phyloP scores from a whole-genome alignment of 2,329 filamentous ascomycete species.

The Phaeosphaeriaceae sp. region DNA sequence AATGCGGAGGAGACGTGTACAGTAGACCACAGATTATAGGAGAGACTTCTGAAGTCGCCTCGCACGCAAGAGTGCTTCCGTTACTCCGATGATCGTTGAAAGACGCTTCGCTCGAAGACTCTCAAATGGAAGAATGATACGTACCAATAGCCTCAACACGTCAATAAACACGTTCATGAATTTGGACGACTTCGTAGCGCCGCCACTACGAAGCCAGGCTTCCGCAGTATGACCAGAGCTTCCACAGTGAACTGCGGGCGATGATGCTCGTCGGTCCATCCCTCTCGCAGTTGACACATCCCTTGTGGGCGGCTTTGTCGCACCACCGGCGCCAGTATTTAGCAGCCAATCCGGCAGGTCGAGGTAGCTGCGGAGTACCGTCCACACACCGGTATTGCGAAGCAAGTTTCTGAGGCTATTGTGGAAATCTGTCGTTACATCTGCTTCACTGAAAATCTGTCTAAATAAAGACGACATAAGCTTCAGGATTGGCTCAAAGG shows the following conservation, averaged over 20 bases:
- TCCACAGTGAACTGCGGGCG: constrained; percentile 47
- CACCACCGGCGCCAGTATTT: constrained; percentile 24
- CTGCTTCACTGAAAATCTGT: constrained; percentile 70
- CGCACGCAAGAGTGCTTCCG: no score
- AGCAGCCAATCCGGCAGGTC: constrained; percentile 72
- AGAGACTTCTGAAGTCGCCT: neutral
- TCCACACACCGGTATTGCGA: constrained; percentile 61
- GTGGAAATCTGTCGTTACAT: constrained; percentile 68
- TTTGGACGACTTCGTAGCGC: constrained; percentile 65
- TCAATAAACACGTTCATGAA: constrained; percentile 90
- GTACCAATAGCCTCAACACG: constrained; percentile 74
- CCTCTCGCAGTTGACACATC: constrained; percentile 25
- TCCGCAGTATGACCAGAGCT: constrained; percentile 47
- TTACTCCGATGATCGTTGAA: no score
- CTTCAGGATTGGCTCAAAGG: constrained; percentile 67
- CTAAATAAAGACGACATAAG: constrained; percentile 68
- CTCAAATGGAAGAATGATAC: neutral
- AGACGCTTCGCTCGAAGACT: no score
- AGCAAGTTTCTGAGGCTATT: constrained; percentile 63
- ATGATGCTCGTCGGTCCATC: constrained; percentile 35
- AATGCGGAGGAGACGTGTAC: no score
- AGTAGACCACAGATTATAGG: no score
- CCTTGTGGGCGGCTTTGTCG: constrained; percentile 33
- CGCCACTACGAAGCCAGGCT: constrained; percentile 55
- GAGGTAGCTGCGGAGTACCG: constrained; percentile 62